phyloP scores from a whole-genome alignment of 148 eudicot genomes.

The Fagopyrum tataricum region DNA sequence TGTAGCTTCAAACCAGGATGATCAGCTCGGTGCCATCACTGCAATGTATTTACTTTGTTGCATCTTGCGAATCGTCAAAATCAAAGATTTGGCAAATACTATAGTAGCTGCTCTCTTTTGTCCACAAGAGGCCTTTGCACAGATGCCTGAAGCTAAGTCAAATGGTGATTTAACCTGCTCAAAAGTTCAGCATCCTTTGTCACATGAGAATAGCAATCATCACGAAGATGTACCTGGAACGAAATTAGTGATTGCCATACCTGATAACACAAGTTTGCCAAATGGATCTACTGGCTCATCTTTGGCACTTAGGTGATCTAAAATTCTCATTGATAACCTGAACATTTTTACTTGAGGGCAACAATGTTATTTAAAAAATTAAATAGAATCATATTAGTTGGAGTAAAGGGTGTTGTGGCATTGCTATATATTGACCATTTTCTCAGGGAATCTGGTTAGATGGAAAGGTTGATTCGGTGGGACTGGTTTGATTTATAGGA shows the following conservation, averaged over 20 bases:
- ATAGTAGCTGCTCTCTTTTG: conserved; percentile 80
- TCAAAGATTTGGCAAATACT: conserved; percentile 91
- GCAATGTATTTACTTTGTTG: conserved; percentile 81
- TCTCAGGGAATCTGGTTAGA: neutral
- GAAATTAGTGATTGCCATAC: conserved; percentile 30
- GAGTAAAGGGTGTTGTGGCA: no score
- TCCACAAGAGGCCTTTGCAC: conserved; percentile 39
- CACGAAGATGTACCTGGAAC: conserved; percentile 19
- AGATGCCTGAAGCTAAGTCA: conserved; percentile 36
- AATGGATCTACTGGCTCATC: conserved; percentile 30
- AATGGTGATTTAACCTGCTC: conserved; percentile 38
- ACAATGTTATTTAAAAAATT: neutral
- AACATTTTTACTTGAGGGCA: neutral
- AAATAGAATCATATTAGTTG: neutral
- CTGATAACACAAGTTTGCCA: conserved; percentile 28
- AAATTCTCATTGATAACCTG: neutral
- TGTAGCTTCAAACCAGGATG: conserved; percentile 52
- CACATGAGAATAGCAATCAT: conserved; percentile 27
- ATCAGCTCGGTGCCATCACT: conserved; percentile 49
- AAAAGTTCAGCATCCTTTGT: conserved; percentile 15
- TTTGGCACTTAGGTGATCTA: conserved; percentile 48
- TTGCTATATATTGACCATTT: neutral
- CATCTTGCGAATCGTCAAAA: conserved; percentile 82
- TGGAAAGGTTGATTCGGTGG: conserved; percentile 1
- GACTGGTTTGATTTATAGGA: neutral